Percentiles rank a stretch among this genome's conserved stretches.
Conservation (phyloP, 805 yeast genomes). For the Wickerhamiella dianesei region DNA sequence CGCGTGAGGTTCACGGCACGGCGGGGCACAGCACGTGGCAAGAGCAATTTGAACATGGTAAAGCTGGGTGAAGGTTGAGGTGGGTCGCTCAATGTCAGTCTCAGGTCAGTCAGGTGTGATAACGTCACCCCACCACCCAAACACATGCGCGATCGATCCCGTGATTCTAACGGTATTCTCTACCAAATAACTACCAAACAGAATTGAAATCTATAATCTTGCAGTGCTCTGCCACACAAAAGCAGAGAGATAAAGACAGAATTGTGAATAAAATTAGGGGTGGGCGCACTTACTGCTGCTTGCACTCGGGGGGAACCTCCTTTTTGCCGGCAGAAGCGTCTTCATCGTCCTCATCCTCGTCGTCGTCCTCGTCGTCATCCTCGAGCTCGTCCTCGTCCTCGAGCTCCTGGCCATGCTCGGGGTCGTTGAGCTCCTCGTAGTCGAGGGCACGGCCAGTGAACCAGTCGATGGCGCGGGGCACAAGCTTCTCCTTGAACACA, state of each 20-base stretch:
- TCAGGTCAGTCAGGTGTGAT: too few relatives aligned
- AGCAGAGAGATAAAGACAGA: too few relatives aligned
- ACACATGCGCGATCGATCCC: too few relatives aligned
- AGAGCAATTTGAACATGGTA: neutral
- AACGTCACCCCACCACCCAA: too few relatives aligned
- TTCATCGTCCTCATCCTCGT: conserved; percentile 29
- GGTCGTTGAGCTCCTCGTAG: conserved; percentile 45
- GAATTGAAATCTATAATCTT: too few relatives aligned
- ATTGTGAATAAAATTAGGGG: neutral
- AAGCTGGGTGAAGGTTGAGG: too few relatives aligned
- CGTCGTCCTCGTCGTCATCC: conserved; percentile 38
- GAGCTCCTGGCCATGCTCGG: conserved; percentile 48
- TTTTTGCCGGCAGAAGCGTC: conserved; percentile 31
- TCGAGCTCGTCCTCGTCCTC: conserved; percentile 50
- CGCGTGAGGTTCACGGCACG: conserved; percentile 1
- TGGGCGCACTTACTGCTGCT: conserved; percentile 29
- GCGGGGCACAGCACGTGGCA: neutral
- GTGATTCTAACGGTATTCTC: too few relatives aligned
- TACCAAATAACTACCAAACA: too few relatives aligned
- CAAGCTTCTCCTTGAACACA: conserved; percentile 85
- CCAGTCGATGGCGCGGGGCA: conserved; percentile 97
- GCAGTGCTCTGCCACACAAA: too few relatives aligned
- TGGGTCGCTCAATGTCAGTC: too few relatives aligned
- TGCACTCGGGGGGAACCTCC: conserved; percentile 47
- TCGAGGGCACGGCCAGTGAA: conserved; percentile 94